Base-by-base conservation (phyloP, 176 grass and related monocot species). In the Oryza meyeriana region DNA sequence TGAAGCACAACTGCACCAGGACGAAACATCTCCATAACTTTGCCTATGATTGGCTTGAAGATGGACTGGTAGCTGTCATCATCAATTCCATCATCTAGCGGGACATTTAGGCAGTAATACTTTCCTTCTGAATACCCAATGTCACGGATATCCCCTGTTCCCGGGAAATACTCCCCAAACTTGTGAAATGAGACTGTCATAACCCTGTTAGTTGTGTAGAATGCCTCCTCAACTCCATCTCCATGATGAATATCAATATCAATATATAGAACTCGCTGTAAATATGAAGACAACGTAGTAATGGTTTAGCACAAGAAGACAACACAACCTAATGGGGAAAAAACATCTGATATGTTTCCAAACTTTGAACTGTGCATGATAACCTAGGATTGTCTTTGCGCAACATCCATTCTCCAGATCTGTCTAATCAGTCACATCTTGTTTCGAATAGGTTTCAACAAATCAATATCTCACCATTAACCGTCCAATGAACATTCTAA, bases 111-210 rank as follows among this genome's bases (percentile, higher is more conserved):
- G 12, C 89, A 84, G 80, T 97, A 97, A 63, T 97, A 90, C 76
- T 97, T 92, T 42, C 94, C 94, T 73, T 97, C 94, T 62, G 71
- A 85, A 41, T 92, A 64, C 31, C 94, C 94, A 18, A 85, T 70
- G 27, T 97, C 94, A 41, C 69, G 89, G 50, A 97, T 90, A 78
- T 97, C 92, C 63, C 94, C 92, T 28, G 94, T 94, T 25, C 94
- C 94, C 28, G 92, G 92, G 64, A 97, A 97, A 58, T 97, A 97
- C 72, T 92, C 92, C 8, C 92, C 94, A 79, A 92, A 97, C 87
- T 97, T 94, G 45, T 97, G 94, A 64, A 97, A 97, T 25, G 94
- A 97, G 24, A 97, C 94, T 1, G 94, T 97, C 94, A 97, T 97
- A 52, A 94, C 94, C 75, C 91, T 89, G 52, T 97, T 91, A 3